These are phyloP conservation scores for Parasitella parasitica DNA, from an alignment of 371 early-diverging fungal species.

Conservation along the genomic window DNA sequence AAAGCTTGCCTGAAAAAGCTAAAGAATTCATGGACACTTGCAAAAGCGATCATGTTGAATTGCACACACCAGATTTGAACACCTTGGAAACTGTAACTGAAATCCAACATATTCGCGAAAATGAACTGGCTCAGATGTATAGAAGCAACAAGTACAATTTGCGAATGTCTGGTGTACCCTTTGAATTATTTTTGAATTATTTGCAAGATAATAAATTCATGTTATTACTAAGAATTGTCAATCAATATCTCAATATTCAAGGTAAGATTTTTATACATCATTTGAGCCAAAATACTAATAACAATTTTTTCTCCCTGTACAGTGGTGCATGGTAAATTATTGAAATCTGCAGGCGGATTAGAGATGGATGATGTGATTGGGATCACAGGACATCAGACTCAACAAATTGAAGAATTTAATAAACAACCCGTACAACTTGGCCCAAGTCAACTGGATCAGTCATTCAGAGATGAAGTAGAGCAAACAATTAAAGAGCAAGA, in stretches of 20 bases:
- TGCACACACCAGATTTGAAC: constrained; percentile 69
- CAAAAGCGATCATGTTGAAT: constrained; percentile 70
- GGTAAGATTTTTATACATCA: constrained; percentile 30
- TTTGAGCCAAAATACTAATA: neutral
- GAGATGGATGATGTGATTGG: constrained; percentile 72
- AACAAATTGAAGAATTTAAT: constrained; percentile 84
- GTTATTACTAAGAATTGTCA: constrained; percentile 86
- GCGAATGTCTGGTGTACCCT: constrained; percentile 85
- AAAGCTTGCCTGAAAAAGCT: constrained; percentile 65
- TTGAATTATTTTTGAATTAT: constrained; percentile 90
- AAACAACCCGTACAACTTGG: constrained; percentile 49
- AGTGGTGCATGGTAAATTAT: constrained; percentile 36
- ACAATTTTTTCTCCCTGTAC: no score
- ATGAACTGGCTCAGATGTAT: constrained; percentile 80
- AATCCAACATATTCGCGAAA: constrained; percentile 78
- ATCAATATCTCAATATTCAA: constrained; percentile 89
- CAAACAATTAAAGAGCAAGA: constrained; percentile 38
- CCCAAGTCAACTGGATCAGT: constrained; percentile 32
- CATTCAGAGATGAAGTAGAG: constrained; percentile 44
- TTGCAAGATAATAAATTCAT: constrained; percentile 90
- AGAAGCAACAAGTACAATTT: constrained; percentile 86
- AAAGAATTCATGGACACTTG: constrained; percentile 74
- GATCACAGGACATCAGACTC: constrained; percentile 75
- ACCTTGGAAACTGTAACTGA: constrained; percentile 68
- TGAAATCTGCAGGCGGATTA: constrained; percentile 40